phyloP scores from a whole-genome alignment of 148 eudicot species.

The Rhododendron griersonianum region DNA sequence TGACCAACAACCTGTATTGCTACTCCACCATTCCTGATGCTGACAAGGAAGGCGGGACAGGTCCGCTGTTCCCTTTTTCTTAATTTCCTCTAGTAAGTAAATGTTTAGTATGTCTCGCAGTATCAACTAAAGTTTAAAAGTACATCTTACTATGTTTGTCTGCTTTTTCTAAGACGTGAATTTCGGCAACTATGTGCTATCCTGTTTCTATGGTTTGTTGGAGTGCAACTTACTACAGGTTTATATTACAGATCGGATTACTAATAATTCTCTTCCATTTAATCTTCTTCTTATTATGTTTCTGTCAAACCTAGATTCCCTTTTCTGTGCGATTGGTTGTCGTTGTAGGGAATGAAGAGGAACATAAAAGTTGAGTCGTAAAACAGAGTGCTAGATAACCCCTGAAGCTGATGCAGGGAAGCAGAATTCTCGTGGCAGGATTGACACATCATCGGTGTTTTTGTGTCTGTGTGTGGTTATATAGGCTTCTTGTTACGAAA shows the following conservation, averaged over 20 bases:
- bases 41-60: conserved; percentile 66
- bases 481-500: background rate
- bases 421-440: background rate
- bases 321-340: background rate
- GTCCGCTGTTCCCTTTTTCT: conserved; percentile 33
- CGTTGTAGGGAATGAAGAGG: background rate
- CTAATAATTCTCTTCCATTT: background rate
- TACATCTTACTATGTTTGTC: background rate
- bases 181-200: background rate
- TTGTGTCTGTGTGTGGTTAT: background rate
- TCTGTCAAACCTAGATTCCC: background rate
- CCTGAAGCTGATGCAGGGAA: background rate
- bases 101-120: background rate
- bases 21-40: conserved; percentile 75
- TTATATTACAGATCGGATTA: background rate
- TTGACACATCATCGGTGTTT: background rate
- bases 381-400: background rate
- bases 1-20: conserved; percentile 50
- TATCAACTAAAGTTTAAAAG: background rate
- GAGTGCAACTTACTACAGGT: no score
- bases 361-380: background rate
- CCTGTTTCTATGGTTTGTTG: background rate
- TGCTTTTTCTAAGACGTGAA: background rate
- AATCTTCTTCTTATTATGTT: background rate
- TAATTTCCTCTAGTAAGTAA: background rate